phyloP scores from a whole-genome alignment of 2,329 filamentous ascomycete species.

The Talaromyces islandicus region DNA sequence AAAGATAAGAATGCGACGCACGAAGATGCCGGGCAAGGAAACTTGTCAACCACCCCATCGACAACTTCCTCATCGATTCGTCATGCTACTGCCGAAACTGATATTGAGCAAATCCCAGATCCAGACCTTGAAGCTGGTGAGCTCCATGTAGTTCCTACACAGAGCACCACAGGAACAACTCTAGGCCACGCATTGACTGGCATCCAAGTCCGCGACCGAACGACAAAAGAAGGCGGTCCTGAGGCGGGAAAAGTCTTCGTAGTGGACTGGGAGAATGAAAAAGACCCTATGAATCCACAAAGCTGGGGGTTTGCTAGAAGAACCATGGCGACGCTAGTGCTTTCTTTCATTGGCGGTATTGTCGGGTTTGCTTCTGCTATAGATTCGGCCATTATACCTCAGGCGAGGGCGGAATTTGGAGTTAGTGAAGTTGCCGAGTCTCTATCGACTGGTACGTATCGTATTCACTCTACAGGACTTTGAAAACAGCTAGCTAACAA shows the following conservation, averaged over 20 bases:
- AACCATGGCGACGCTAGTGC: slow-evolving; percentile 26
- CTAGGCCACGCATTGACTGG: slow-evolving; percentile 19
- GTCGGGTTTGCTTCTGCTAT: slow-evolving; percentile 46
- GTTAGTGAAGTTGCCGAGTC: slow-evolving; percentile 41
- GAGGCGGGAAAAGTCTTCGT: slow-evolving; percentile 31
- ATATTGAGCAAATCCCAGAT: slow-evolving; percentile 11
- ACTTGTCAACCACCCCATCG: not conserved
- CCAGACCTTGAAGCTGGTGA: slow-evolving; percentile 11
- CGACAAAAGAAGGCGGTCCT: slow-evolving; percentile 17
- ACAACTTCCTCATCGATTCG: not conserved
- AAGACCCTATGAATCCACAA: slow-evolving; percentile 41
- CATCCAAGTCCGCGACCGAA: slow-evolving; percentile 17
- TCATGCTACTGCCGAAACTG: not conserved
- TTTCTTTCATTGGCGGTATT: slow-evolving; percentile 39
- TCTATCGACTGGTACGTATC: slow-evolving; percentile 35
- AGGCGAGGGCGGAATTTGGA: slow-evolving; percentile 35
- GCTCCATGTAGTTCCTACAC: slow-evolving; percentile 13
- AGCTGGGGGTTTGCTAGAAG: slow-evolving; percentile 36
- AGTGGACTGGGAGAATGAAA: slow-evolving; percentile 33
- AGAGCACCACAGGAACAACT: slow-evolving; percentile 16
- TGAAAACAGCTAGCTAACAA: slow-evolving; percentile 3
- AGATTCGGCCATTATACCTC: slow-evolving; percentile 41
- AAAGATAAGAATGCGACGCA: not conserved
- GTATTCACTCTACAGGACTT: not conserved
- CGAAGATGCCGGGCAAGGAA: not conserved